Percentiles rank a stretch among this genome's conserved stretches.
Evolutionary conservation across 306 rosid species (phyloP).

Genomic region (Prunus armeniaca): DNA sequence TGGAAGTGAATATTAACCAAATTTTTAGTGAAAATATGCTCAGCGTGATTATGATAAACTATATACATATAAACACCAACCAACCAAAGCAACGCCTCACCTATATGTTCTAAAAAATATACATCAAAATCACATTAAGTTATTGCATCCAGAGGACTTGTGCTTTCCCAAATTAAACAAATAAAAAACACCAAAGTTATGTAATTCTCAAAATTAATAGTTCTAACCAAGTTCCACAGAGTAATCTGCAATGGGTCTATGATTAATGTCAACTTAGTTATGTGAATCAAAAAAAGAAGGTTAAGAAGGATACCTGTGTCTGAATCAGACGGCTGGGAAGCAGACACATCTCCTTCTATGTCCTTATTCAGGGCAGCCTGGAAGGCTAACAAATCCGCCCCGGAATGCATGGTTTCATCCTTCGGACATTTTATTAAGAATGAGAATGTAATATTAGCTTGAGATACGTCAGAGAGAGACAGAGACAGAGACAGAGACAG

Average conservation of each 20-base stretch:
- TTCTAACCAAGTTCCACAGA: background rate
- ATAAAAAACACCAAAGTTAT: background rate
- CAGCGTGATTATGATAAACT: background rate
- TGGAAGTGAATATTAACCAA: background rate
- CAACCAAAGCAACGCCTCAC: background rate
- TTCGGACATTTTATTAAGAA: slow-evolving; percentile 25
- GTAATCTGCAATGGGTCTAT: background rate
- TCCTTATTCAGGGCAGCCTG: slow-evolving; percentile 82
- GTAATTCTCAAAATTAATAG: background rate
- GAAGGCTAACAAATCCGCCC: slow-evolving; percentile 82
- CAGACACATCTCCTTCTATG: slow-evolving; percentile 61
- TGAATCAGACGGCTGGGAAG: slow-evolving; percentile 55
- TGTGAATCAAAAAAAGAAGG: background rate
- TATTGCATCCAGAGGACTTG: background rate
- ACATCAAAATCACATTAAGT: background rate
- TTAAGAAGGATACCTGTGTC: slow-evolving; percentile 38
- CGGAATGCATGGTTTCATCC: slow-evolving; percentile 90
- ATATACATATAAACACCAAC: background rate
- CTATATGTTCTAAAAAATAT: background rate
- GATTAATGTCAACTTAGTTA: no score
- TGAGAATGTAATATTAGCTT: no score
- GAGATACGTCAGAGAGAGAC: background rate
- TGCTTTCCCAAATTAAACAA: background rate
- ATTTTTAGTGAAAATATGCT: background rate
- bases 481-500: background rate